Evolutionary conservation across 768 basidiomycete genomes (phyloP).

Genomic region (Serpula lacrymans): DNA sequence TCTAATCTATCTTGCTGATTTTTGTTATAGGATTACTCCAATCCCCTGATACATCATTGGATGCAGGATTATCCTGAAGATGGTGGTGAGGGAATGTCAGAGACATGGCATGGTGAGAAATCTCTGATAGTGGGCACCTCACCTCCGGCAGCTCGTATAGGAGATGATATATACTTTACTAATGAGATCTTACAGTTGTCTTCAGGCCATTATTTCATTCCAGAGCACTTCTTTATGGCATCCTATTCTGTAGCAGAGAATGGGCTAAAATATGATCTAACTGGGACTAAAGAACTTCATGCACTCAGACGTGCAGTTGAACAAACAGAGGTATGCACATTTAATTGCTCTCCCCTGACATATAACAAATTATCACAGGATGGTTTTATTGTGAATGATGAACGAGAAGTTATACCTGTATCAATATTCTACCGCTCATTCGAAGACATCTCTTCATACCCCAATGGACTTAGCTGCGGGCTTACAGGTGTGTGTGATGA

Average conservation of each 20-base stretch:
- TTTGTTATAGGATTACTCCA: no score
- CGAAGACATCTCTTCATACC: not conserved
- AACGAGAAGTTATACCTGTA: not conserved
- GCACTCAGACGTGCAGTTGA: not conserved
- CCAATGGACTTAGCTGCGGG: not conserved
- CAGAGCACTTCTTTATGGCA: slow-evolving; percentile 4
- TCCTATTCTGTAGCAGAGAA: no score
- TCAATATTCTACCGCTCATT: not conserved
- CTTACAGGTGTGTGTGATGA: not conserved
- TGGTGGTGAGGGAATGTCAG: slow-evolving; percentile 9
- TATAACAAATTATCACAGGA: no score
- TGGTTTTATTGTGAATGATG: not conserved
- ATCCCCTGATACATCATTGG: no score
- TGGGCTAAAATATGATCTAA: no score
- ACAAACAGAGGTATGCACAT: not conserved
- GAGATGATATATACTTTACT: slow-evolving; percentile 6
- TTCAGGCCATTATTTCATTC: slow-evolving; percentile 8
- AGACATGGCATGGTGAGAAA: slow-evolving; percentile 11
- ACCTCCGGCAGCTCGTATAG: slow-evolving; percentile 8
- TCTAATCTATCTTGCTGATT: no score
- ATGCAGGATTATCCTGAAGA: no score
- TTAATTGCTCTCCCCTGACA: no score
- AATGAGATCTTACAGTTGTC: slow-evolving; percentile 7
- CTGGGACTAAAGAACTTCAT: not conserved
- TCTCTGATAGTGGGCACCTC: slow-evolving; percentile 6